Evolutionary conservation across 345 rosid species (phyloP).

Genomic region (Excoecaria cochinchinensis): DNA sequence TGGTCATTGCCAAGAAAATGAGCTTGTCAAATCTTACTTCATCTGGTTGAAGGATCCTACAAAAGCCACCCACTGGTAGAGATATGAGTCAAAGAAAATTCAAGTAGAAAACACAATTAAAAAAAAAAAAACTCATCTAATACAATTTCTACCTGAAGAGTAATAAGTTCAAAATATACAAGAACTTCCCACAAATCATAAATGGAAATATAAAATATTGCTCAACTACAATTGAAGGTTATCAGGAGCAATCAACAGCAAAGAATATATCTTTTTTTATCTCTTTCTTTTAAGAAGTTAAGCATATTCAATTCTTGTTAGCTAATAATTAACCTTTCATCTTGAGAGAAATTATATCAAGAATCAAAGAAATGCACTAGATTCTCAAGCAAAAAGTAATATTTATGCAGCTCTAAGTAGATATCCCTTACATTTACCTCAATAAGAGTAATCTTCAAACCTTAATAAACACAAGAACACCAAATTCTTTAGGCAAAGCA

Average conservation of each 20-base stretch:
- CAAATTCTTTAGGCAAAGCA: conserved; percentile 1
- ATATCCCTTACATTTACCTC: neutral
- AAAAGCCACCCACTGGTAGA: conserved; percentile 29
- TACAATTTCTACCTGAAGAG: neutral
- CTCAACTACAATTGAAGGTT: neutral
- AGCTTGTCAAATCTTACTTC: conserved; percentile 19
- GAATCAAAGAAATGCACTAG: neutral
- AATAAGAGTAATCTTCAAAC: neutral
- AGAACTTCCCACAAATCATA: neutral
- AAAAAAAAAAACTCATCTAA: neutral
- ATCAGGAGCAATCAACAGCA: neutral
- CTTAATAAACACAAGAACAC: neutral
- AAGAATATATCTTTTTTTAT: neutral
- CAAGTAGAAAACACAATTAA: neutral
- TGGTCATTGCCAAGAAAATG: conserved; percentile 43
- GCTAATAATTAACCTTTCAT: conserved; percentile 9
- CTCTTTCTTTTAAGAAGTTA: neutral
- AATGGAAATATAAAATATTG: neutral
- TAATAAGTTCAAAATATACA: neutral
- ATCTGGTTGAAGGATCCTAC: conserved; percentile 30
- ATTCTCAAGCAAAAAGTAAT: too few species aligned
- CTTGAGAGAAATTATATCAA: neutral
- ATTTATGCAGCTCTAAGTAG: neutral
- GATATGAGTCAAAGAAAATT: conserved; percentile 7
- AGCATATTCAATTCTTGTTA: conserved; percentile 14